Base-by-base conservation (phyloP, 768 basidiomycete genomes). In the Termitomyces bulborhizus region DNA sequence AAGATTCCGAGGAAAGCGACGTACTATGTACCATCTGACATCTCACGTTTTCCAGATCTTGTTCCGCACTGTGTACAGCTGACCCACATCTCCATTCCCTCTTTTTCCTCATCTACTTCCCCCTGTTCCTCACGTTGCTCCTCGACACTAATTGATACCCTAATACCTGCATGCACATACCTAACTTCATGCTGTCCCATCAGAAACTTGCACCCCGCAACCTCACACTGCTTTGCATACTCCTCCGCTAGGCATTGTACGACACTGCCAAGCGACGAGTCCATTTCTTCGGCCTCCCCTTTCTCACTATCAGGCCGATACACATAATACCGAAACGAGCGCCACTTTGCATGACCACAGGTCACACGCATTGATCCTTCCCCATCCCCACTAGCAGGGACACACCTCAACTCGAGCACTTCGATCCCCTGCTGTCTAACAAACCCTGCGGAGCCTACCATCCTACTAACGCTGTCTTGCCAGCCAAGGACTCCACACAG, bases 401-500 rank as follows among this genome's bases (percentile, higher is more conserved):
- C 51, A 39, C 46, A 26, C 44, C 55, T 27, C 16, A 54, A 51
- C 7, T 61, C 65, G 6, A 73, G 57, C 37, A 55, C 46, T 13
- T 57, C 50, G n/a, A 55, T 55, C 1, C 51, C 44, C 31, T 55
- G 57, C 13, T 55, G 58, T 52, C 53, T 24, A 18, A 81, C 37
- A 15, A 39, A 39, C 16, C 37, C 37, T 6, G 37, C 42, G 4
- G 73, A 68, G 8, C 81, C 83, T 6, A 66, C 64, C 79, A 86
- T 78, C 5, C 75, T 76, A 15, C 64, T 69, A 6, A 72, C 77
- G 44, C 65, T 56, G 9, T 74, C 73, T 40, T 81, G 78, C 85
- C 86, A 89, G 1, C 86, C 86, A 0, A 85, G 70, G 3, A 87
- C 59, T 57, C 78, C 80, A 13, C 6, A 4, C 13, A 44, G 6